phyloP scores from a whole-genome alignment of 345 rosid species.

The Aquilaria yunnanensis region DNA sequence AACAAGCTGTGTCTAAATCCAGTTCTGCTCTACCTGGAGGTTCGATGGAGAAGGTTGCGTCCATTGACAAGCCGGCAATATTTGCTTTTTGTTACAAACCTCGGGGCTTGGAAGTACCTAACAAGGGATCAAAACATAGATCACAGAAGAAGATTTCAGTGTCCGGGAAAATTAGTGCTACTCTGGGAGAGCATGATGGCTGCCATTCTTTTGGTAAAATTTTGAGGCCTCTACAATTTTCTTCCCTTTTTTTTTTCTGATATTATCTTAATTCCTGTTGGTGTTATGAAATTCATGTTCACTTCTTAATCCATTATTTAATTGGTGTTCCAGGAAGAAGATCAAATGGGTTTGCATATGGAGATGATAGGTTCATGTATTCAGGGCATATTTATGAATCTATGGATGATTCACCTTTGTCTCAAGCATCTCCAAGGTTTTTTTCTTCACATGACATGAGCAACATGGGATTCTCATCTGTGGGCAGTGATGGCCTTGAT shows the following conservation, averaged over 20 bases:
- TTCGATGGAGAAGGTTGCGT: constrained; percentile 39
- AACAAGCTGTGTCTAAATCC: constrained; percentile 45
- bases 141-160: constrained; percentile 67
- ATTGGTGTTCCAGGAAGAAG: constrained; percentile 59
- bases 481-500: constrained; percentile 41
- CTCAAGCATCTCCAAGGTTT: constrained; percentile 47
- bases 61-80: constrained; percentile 74
- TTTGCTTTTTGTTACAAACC: constrained; percentile 98
- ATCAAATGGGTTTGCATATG: constrained; percentile 52
- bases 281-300: too few relatives aligned
- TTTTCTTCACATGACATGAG: constrained; percentile 41
- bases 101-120: constrained; percentile 84
- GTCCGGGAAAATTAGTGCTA: constrained; percentile 43
- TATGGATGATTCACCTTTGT: constrained; percentile 44
- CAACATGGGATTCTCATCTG: constrained; percentile 34
- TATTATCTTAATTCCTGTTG: neutral
- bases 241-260: neutral
- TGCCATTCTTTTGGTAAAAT: constrained; percentile 29
- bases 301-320: neutral
- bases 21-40: constrained; percentile 34
- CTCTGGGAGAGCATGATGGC: constrained; percentile 50
- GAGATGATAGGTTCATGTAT: constrained; percentile 58
- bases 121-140: constrained; percentile 87
- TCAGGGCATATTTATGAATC: constrained; percentile 46
- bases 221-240: too few relatives aligned